phyloP scores from a whole-genome alignment of 192 early-diverging fungal genomes.

The Coemansia guatemalensis region DNA sequence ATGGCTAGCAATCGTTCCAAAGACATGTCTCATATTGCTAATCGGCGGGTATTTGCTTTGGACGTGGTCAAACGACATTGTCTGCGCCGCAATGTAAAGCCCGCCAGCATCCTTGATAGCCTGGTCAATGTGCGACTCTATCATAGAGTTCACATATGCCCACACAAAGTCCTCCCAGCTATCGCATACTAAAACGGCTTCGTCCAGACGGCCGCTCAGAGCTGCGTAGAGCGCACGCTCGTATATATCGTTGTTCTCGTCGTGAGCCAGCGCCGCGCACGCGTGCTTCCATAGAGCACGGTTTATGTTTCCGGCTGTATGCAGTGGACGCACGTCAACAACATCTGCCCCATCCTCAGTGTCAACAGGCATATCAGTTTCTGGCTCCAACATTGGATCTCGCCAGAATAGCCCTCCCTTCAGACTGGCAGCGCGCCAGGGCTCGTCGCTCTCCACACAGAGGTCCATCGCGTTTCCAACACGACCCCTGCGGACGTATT shows the following conservation, averaged over 20 bases:
- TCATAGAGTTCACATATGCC: constrained; percentile 72
- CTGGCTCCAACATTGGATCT: constrained; percentile 50
- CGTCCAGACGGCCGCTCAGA: constrained; percentile 68
- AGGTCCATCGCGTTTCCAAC: constrained; percentile 65
- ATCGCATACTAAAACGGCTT: constrained; percentile 72
- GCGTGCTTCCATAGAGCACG: constrained; percentile 47
- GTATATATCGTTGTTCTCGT: constrained; percentile 56
- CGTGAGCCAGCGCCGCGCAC: constrained; percentile 46
- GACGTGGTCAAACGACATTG: constrained; percentile 26
- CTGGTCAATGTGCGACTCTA: constrained; percentile 63
- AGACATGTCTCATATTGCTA: constrained; percentile 23
- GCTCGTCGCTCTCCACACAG: constrained; percentile 70
- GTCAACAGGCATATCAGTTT: constrained; percentile 21
- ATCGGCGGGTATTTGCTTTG: constrained; percentile 32
- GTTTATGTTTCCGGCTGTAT: constrained; percentile 49
- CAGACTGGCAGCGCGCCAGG: constrained; percentile 80
- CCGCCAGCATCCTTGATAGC: constrained; percentile 17
- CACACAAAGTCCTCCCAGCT: constrained; percentile 89
- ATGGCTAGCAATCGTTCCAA: constrained; percentile 22
- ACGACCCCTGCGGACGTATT: constrained; percentile 76
- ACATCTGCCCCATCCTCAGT: constrained; percentile 2
- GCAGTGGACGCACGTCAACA: constrained; percentile 17
- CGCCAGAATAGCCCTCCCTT: constrained; percentile 61
- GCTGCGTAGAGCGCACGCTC: constrained; percentile 81
- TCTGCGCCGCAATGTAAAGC: constrained; percentile 33